Evolutionary conservation across 176 grass and related monocot species (phyloP).

Genomic region (Pharus latifolius): DNA sequence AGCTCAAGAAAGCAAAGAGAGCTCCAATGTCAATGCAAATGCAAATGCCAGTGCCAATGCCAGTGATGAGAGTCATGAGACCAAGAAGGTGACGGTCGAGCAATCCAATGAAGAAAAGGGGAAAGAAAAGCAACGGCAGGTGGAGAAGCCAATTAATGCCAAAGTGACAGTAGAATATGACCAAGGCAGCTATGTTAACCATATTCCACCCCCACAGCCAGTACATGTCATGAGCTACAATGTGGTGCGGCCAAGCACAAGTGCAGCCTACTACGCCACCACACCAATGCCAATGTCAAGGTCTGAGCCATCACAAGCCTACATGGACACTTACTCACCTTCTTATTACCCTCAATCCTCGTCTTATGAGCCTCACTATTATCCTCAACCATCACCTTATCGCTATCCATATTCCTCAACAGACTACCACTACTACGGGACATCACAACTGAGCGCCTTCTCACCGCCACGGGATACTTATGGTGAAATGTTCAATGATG

Average conservation of each 20-base stretch:
- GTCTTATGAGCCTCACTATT: slow-evolving; percentile 31
- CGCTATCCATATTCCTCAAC: slow-evolving; percentile 3
- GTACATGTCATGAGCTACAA: slow-evolving; percentile 46
- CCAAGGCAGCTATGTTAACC: background rate
- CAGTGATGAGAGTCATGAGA: background rate
- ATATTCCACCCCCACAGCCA: slow-evolving; percentile 10
- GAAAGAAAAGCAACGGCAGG: slow-evolving; percentile 1
- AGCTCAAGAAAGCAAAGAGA: background rate
- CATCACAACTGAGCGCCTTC: slow-evolving; percentile 26
- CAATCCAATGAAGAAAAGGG: background rate
- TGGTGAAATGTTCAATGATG: slow-evolving; percentile 51
- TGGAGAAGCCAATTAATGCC: slow-evolving; percentile 21
- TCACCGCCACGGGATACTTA: slow-evolving; percentile 28
- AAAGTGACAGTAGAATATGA: slow-evolving; percentile 27
- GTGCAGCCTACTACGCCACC: slow-evolving; percentile 45
- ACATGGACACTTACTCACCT: slow-evolving; percentile 39
- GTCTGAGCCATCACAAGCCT: slow-evolving; percentile 21
- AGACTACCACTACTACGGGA: slow-evolving; percentile 42
- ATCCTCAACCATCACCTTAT: slow-evolving; percentile 20
- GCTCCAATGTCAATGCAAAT: background rate
- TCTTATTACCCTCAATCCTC: slow-evolving; percentile 21
- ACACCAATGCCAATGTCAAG: background rate
- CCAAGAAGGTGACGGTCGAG: background rate
- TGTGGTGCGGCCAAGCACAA: slow-evolving; percentile 37
- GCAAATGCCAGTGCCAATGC: background rate